Base-by-base conservation (phyloP, 345 rosid genomes). In the Gossypium sturtianum region DNA sequence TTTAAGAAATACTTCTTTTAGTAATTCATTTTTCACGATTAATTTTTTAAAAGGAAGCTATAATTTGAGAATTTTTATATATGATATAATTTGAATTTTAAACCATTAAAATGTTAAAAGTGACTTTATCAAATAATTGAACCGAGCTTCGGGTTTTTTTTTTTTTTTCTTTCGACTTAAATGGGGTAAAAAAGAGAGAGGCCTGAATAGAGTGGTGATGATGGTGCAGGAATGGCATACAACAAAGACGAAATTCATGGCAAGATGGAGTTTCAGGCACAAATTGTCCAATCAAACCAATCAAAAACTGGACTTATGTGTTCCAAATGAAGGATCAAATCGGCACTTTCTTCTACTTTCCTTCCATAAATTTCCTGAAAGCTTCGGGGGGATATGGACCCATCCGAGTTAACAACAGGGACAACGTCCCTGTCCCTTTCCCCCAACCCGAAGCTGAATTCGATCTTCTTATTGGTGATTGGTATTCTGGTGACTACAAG, bases 321-420 rank as follows among this genome's bases (percentile, higher is more conserved):
- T 85, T 87, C 53, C 89, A 86, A 73, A 81, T 83, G 59, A 87
- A 89, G 82, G 91, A 89, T 59, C 93, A 89, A 76, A 87, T 87
- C 71, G 91, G 89, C 13, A 82, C 80, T 51, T 86, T 80, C 68
- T 82, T 80, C 84, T 86, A 89, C 82, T 86, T 83, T 74, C 89
- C 93, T n/a, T 89, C 88, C 38, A 75, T 80, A 66, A 84, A 82
- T 47, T 85, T 79, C 25, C 88, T 80, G 22, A 89, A 89, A 79
- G 86, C 89, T 38, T 86, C 78, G 2, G 88, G 93, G 54, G 89
- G 91, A 15, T 87, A 74, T 15, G 86, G 88, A 10, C 82, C 89
- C 0, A 85, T 87, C 58, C 78, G 88, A 15, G 85, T 85, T 71
- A 85, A 87, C 61, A 87, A 85, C 53, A 77, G 87, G 1, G 38